Evolutionary conservation across 768 basidiomycete genomes (phyloP).

Genomic region (Postia placenta): DNA sequence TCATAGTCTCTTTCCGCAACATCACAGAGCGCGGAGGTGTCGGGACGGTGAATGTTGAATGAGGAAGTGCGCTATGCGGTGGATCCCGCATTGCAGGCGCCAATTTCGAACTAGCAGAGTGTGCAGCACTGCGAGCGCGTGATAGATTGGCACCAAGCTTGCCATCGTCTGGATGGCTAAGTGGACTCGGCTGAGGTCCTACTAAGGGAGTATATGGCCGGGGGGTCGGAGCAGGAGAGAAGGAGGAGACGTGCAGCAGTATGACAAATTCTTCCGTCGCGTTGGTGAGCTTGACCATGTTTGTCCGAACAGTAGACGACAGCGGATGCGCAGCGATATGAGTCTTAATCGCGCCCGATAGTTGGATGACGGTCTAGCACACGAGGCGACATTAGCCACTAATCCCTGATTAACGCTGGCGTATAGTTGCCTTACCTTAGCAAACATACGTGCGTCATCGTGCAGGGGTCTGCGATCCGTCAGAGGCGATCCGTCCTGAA

Average conservation of each 20-base stretch:
- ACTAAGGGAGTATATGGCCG: slow-evolving; percentile 59
- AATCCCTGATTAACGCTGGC: background rate
- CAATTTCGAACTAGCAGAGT: slow-evolving; percentile 9
- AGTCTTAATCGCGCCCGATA: slow-evolving; percentile 69
- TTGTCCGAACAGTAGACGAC: slow-evolving; percentile 53
- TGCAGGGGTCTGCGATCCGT: slow-evolving; percentile 58
- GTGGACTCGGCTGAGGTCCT: slow-evolving; percentile 15
- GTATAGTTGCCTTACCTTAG: slow-evolving; percentile 57
- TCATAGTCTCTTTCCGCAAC: slow-evolving; percentile 7
- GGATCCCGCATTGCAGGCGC: slow-evolving; percentile 24
- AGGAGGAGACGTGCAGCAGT: slow-evolving; percentile 79
- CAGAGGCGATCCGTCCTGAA: slow-evolving; percentile 45
- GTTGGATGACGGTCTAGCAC: slow-evolving; percentile 61
- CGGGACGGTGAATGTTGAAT: slow-evolving; percentile 41
- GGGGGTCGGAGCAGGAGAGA: slow-evolving; percentile 51
- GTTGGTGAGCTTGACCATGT: slow-evolving; percentile 73
- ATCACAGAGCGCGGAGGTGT: slow-evolving; percentile 17
- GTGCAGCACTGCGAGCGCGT: slow-evolving; percentile 41
- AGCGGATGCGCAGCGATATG: slow-evolving; percentile 52
- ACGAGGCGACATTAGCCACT: slow-evolving; percentile 7
- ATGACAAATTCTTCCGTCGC: slow-evolving; percentile 86
- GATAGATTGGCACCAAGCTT: slow-evolving; percentile 49
- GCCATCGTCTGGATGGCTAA: slow-evolving; percentile 37
- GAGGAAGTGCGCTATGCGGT: slow-evolving; percentile 51
- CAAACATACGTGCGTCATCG: slow-evolving; percentile 74